A percentile compares a stretch with the other conserved stretches of the same genome.
These are phyloP conservation scores for Gautieria morchelliformis DNA, from an alignment of 768 basidiomycete species.

Conservation along the genomic window DNA sequence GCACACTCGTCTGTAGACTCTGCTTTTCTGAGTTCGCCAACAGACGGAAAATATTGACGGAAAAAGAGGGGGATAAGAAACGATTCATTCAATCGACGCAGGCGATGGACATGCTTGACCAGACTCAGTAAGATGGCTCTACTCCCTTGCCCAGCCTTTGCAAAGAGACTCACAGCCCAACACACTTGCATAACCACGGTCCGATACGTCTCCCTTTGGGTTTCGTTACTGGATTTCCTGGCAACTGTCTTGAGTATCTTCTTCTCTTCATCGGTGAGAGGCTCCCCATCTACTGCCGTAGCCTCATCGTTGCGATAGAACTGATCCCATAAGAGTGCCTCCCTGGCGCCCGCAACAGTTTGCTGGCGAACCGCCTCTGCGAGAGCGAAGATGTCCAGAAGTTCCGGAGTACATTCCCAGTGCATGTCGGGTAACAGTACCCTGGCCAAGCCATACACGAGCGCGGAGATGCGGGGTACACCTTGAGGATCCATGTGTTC, in stretches of 20 bases:
- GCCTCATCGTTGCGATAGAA: neutral
- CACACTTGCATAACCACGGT: constrained; percentile 1
- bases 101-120: constrained; percentile 2
- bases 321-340: constrained; percentile 4
- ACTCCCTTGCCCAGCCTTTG: neutral
- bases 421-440: neutral
- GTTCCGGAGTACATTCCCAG: constrained; percentile 5
- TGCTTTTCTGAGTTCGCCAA: neutral
- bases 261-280: neutral
- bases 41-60: constrained; percentile 4
- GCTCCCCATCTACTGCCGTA: neutral
- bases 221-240: neutral
- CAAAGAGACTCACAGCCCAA: neutral
- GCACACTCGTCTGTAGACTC: neutral
- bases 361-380: neutral
- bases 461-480: neutral
- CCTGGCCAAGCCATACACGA: neutral
- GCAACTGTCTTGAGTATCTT: neutral
- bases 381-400: neutral
- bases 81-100: constrained; percentile 1
- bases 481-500: neutral
- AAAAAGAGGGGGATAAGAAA: neutral
- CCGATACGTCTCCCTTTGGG: constrained; percentile 5
- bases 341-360: neutral
- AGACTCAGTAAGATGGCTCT: neutral